A percentile compares a stretch with the other conserved stretches of the same genome.
These are phyloP conservation scores for Aureobasidium sp. DNA, from an alignment of 2,329 filamentous ascomycete species.

Conservation along the genomic window DNA sequence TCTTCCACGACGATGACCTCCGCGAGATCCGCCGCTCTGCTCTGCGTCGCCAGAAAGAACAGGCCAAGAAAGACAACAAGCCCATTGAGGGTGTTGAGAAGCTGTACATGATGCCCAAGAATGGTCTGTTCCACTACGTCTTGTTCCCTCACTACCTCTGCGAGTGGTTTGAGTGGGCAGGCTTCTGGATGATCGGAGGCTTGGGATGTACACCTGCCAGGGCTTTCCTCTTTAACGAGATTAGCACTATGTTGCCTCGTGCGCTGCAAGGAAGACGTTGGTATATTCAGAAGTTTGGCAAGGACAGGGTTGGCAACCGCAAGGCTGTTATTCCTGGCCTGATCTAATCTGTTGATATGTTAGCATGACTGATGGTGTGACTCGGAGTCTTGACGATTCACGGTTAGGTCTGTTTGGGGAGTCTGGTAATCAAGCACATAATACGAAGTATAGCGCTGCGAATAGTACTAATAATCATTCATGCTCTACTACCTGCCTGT, in stretches of 20 bases:
- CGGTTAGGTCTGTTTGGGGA: not conserved
- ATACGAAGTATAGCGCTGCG: not conserved
- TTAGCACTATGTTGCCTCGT: slow-evolving; percentile 82
- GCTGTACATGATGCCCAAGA: slow-evolving; percentile 78
- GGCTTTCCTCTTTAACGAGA: slow-evolving; percentile 75
- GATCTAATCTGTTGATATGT: slow-evolving; percentile 27
- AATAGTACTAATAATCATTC: not conserved
- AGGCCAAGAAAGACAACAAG: slow-evolving; percentile 36
- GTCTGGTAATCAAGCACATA: not conserved
- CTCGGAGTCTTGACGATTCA: not conserved
- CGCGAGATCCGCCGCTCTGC: slow-evolving; percentile 74
- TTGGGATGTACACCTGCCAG: slow-evolving; percentile 64
- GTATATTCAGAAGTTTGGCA: slow-evolving; percentile 84
- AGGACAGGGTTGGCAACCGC: slow-evolving; percentile 64
- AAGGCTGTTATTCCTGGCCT: slow-evolving; percentile 63
- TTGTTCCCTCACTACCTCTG: slow-evolving; percentile 91
- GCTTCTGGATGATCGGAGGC: slow-evolving; percentile 69
- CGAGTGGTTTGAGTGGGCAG: slow-evolving; percentile 94
- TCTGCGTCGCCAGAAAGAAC: slow-evolving; percentile 47
- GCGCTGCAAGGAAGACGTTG: slow-evolving; percentile 72
- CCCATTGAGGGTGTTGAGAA: slow-evolving; percentile 54
- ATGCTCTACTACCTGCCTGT: not conserved
- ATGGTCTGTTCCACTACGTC: slow-evolving; percentile 72
- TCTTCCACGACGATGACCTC: slow-evolving; percentile 82
- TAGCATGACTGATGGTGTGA: not conserved